Evolutionary conservation across 495 filamentous ascomycete species (phyloP), one percentile per base, ranked within the genome.

Genomic region (Cudoniella acicularis): DNA sequence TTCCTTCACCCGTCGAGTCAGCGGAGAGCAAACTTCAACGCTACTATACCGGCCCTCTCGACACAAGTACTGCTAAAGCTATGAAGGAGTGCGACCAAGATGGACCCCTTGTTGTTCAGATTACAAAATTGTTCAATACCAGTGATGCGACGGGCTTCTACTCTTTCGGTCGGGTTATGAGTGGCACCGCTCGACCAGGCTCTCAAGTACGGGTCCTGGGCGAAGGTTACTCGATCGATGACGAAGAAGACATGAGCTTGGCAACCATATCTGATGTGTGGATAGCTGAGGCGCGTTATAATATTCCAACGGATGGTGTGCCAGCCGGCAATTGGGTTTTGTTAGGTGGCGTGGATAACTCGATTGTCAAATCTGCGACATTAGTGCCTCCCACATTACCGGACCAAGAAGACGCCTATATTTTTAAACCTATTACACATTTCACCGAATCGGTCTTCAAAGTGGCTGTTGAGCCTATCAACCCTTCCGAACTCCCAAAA

Each of bases 371-470:
- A 70, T 92, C 90, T 21, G 94, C 94, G n/a, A 98, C 94, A 1
- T 74, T 98, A 49, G 86, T 98, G n/a, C 85, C 90, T 17, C 83
- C 82, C 41, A 87, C 84, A 62, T 78, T 96, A 27, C 85, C 89
- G 22, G 86, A 95, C 56, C 80, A 93, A 46, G 92, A 96, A 70
- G 94, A 96, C 54, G 90, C 91, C 1, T 91, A 94, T 68, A 92
- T 98, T 58, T 98, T 98, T 82, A 86, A 85, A 56, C 94, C 94
- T 1, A 80, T 98, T 61, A 83, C 87, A 10, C 94, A 98, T 74
- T 93, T 98, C 75, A 98, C 92, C 45, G 91, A 98, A 70, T 96
- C 92, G 2, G 92, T 98, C 10, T 90, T 98, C 70, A 98, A 98
- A 75, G 90, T 98, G 47, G 94, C 94, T 0, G 92, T 98, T 24